Evolutionary conservation across 345 rosid species (phyloP).

Genomic region (Salix suchowensis): DNA sequence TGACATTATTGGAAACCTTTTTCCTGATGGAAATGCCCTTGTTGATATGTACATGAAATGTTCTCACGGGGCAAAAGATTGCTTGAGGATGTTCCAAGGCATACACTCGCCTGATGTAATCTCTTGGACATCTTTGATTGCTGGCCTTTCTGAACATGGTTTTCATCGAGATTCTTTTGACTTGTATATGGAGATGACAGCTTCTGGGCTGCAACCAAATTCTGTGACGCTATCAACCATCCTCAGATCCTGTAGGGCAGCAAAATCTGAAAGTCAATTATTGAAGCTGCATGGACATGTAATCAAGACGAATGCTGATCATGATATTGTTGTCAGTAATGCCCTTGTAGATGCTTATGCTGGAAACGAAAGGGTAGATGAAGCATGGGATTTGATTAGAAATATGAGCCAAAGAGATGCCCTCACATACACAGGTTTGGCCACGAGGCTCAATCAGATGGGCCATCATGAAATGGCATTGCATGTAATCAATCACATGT

Average conservation of each 20-base stretch:
- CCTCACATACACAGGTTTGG: conserved; percentile 60
- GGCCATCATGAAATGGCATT: conserved; percentile 45
- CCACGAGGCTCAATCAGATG: conserved; percentile 53
- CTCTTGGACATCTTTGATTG: conserved; percentile 71
- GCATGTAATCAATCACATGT: conserved; percentile 37
- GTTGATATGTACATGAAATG: conserved; percentile 68
- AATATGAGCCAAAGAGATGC: conserved; percentile 46
- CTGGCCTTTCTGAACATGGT: conserved; percentile 51
- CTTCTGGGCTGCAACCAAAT: conserved; percentile 48
- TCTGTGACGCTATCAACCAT: conserved; percentile 47
- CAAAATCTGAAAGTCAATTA: conserved; percentile 24
- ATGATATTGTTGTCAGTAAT: conserved; percentile 39
- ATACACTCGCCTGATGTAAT: conserved; percentile 48
- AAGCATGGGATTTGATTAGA: conserved; percentile 41
- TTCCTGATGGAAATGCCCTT: conserved; percentile 59
- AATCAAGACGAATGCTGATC: conserved; percentile 31
- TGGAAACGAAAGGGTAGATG: conserved; percentile 33
- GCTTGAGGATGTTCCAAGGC: conserved; percentile 38
- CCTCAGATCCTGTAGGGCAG: conserved; percentile 39
- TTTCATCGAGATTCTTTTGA: conserved; percentile 34
- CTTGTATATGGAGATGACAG: conserved; percentile 43
- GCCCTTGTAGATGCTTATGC: conserved; percentile 67
- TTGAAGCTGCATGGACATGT: conserved; percentile 48
- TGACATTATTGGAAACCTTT: no score
- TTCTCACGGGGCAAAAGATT: conserved; percentile 34